phyloP scores from a whole-genome alignment of 2,329 filamentous ascomycete species.

The Fusarium irregulare region DNA sequence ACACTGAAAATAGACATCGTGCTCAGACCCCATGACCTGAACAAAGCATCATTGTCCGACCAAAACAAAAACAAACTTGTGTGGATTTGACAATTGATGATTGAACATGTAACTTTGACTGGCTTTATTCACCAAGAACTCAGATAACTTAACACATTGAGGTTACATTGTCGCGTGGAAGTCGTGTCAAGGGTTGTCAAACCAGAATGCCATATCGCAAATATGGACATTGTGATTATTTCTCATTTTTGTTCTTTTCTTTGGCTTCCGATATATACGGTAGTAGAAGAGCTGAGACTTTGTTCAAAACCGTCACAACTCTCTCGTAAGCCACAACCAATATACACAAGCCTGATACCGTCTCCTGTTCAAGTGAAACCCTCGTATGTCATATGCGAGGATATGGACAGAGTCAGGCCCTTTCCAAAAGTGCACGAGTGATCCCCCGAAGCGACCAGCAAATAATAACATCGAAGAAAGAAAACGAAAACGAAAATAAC shows the following conservation, averaged over 20 bases:
- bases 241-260: conserved; percentile 18
- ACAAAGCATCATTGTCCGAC: background rate
- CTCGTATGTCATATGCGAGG: background rate
- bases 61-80: background rate
- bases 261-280: background rate
- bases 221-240: conserved; percentile 15
- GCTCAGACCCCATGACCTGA: background rate
- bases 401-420: background rate
- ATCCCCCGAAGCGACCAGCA: conserved; percentile 8
- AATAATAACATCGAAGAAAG: conserved; percentile 4
- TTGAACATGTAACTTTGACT: background rate
- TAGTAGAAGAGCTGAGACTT: conserved; percentile 5
- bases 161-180: background rate
- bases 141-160: background rate
- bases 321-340: background rate
- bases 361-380: background rate
- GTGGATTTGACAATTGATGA: background rate
- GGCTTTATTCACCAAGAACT: background rate
- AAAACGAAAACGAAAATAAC: conserved; percentile 4
- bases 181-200: background rate
- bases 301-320: conserved; percentile 1
- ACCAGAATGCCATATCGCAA: background rate
- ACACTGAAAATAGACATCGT: background rate
- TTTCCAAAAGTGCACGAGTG: background rate
- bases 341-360: conserved; percentile 6